Conservation (phyloP, 2,329 filamentous ascomycete genomes). For the Diaporthe batatas region DNA sequence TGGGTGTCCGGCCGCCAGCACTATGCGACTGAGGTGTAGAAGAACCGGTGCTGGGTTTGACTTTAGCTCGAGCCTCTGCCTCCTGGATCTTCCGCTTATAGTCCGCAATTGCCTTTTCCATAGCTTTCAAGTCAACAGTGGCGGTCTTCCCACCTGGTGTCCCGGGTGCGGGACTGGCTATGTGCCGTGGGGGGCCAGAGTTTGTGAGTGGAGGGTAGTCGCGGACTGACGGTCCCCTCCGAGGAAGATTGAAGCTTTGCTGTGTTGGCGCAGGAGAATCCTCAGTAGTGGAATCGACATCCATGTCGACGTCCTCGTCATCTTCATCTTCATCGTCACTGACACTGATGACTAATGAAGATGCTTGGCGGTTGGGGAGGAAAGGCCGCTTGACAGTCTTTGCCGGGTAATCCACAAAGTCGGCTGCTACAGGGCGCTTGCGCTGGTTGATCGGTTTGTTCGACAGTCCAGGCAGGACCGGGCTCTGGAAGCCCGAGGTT, state of each 20-base stretch:
- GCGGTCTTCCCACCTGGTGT: conserved; percentile 34
- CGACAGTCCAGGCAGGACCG: conserved; percentile 14
- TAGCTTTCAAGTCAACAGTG: conserved; percentile 47
- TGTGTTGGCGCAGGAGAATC: conserved; percentile 53
- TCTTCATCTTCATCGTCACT: conserved; percentile 80
- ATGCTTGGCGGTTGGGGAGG: conserved; percentile 68
- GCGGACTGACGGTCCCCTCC: conserved; percentile 55
- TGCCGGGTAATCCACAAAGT: conserved; percentile 72
- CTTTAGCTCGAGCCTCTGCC: conserved; percentile 64
- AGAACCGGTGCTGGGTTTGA: conserved; percentile 56
- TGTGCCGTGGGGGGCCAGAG: conserved; percentile 53
- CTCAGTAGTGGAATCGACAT: conserved; percentile 69
- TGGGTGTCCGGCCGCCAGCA: conserved; percentile 46
- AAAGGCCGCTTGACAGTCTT: conserved; percentile 71
- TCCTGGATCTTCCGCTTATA: conserved; percentile 72
- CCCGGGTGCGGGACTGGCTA: conserved; percentile 55
- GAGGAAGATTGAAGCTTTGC: conserved; percentile 49
- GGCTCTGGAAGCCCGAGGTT: conserved; percentile 10
- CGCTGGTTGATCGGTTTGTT: conserved; percentile 46
- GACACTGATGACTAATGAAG: conserved; percentile 83
- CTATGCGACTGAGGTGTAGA: conserved; percentile 49
- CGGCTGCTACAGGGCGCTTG: conserved; percentile 71
- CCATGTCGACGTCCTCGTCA: conserved; percentile 76
- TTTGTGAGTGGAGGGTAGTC: conserved; percentile 61
- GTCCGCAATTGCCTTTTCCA: conserved; percentile 71